phyloP scores from a whole-genome alignment of 345 rosid genomes.

The Citrus hindsii region DNA sequence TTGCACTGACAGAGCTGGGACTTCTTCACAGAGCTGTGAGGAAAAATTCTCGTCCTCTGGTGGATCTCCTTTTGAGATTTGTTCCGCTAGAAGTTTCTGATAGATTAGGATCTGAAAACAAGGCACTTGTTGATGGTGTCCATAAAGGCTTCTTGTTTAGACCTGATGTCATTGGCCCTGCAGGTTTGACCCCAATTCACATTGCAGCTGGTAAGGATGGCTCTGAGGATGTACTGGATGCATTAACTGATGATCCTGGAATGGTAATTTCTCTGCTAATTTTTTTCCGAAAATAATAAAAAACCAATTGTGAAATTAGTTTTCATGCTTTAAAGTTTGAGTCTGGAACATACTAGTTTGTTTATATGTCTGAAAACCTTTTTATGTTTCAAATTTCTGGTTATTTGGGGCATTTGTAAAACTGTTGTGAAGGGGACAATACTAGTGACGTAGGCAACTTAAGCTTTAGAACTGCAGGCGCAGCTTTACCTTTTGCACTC shows the following conservation, averaged over 20 bases:
- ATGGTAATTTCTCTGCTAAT: slow-evolving; percentile 46
- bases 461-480: not conserved
- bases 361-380: not conserved
- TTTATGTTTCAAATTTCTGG: not conserved
- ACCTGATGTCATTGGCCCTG: slow-evolving; percentile 89
- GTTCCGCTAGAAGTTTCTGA: slow-evolving; percentile 39
- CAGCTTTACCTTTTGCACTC: not conserved
- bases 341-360: not conserved
- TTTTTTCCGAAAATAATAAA: not conserved
- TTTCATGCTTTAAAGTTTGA: not conserved
- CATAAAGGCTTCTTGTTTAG: slow-evolving; percentile 48
- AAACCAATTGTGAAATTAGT: not conserved
- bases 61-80: slow-evolving; percentile 75
- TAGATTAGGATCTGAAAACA: slow-evolving; percentile 19
- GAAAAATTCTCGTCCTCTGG: slow-evolving; percentile 77
- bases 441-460: not conserved
- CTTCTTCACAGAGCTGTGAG: slow-evolving; percentile 94
- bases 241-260: slow-evolving; percentile 81
- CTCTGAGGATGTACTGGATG: slow-evolving; percentile 84
- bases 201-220: slow-evolving; percentile 99
- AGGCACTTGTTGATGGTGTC: slow-evolving; percentile 21
- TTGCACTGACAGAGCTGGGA: slow-evolving; percentile 67
- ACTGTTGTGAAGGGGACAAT: not conserved
- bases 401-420: not conserved
- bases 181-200: slow-evolving; percentile 97